These are phyloP conservation scores for Dioszegia aurantiaca DNA, from an alignment of 768 basidiomycete genomes.

Conservation along the genomic window DNA sequence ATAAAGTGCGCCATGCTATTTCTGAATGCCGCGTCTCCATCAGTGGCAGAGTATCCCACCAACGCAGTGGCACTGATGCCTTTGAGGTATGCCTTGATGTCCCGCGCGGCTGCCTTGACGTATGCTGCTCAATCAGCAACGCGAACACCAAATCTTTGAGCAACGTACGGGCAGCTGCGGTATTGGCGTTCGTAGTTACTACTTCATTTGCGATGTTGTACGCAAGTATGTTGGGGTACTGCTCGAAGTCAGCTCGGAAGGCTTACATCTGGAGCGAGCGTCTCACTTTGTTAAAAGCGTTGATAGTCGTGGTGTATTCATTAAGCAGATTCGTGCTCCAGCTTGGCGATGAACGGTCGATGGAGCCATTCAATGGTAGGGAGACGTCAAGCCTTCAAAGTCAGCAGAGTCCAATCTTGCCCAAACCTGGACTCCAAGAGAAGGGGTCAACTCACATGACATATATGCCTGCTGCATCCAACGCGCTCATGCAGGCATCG, in stretches of 20 bases:
- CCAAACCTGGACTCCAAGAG: no score
- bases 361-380: conserved; percentile 75
- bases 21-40: conserved; percentile 63
- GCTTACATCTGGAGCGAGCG: not conserved
- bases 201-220: conserved; percentile 89
- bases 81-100: conserved; percentile 78
- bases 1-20: conserved; percentile 71
- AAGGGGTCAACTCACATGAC: conserved; percentile 82
- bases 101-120: conserved; percentile 87
- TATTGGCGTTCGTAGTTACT: conserved; percentile 59
- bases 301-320: conserved; percentile 72
- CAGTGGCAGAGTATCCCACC: conserved; percentile 81
- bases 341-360: conserved; percentile 64
- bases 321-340: conserved; percentile 81
- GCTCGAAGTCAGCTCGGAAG: conserved; percentile 32
- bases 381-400: conserved; percentile 73
- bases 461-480: conserved; percentile 80
- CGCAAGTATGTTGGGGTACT: conserved; percentile 84
- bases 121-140: conserved; percentile 57
- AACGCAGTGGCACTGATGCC: conserved; percentile 61
- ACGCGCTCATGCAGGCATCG: conserved; percentile 75
- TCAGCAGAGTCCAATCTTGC: not conserved
- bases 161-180: conserved; percentile 59
- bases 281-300: conserved; percentile 60
- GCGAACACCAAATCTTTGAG: not conserved